Percentiles rank a stretch among this genome's conserved stretches.
These are phyloP conservation scores for Geosmithia putterillii DNA, from an alignment of 2,329 filamentous ascomycete species.

Conservation along the genomic window DNA sequence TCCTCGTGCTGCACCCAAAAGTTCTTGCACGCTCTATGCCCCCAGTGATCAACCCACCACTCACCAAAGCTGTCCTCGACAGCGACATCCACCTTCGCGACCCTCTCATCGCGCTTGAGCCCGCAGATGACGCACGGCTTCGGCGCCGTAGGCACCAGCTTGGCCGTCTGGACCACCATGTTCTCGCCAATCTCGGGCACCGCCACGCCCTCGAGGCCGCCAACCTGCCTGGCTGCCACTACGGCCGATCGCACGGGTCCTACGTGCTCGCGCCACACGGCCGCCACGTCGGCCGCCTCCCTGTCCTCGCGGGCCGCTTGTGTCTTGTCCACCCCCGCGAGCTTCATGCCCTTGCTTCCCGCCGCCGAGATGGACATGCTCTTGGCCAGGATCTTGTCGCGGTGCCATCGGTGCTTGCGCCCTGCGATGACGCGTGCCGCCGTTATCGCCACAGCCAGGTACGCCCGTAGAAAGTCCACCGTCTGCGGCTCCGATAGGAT, in stretches of 20 bases:
- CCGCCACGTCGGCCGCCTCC: conserved; percentile 67
- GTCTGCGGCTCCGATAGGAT: conserved; percentile 52
- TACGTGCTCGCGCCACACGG: conserved; percentile 62
- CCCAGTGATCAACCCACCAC: conserved; percentile 92
- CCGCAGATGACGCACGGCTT: conserved; percentile 79
- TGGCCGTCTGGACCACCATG: conserved; percentile 56
- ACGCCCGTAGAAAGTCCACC: conserved; percentile 49
- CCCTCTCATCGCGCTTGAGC: conserved; percentile 73
- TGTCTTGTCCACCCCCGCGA: conserved; percentile 71
- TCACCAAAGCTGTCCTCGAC: conserved; percentile 90
- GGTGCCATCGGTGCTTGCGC: conserved; percentile 78
- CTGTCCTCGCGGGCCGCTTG: conserved; percentile 76
- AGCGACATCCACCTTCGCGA: conserved; percentile 60
- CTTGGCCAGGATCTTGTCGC: conserved; percentile 73
- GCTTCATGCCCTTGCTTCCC: conserved; percentile 78
- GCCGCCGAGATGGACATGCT: conserved; percentile 77
- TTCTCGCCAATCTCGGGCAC: conserved; percentile 62
- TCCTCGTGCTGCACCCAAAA: conserved; percentile 76
- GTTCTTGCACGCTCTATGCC: conserved; percentile 63
- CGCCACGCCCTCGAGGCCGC: conserved; percentile 20
- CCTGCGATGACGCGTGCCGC: conserved; percentile 75
- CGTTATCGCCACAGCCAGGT: conserved; percentile 51
- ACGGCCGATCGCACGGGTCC: conserved; percentile 63
- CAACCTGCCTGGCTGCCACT: conserved; percentile 45
- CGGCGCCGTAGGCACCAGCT: conserved; percentile 61